Evolutionary conservation across 2,329 filamentous ascomycete genomes (phyloP).

Genomic region (Neocucurbitaria cava): DNA sequence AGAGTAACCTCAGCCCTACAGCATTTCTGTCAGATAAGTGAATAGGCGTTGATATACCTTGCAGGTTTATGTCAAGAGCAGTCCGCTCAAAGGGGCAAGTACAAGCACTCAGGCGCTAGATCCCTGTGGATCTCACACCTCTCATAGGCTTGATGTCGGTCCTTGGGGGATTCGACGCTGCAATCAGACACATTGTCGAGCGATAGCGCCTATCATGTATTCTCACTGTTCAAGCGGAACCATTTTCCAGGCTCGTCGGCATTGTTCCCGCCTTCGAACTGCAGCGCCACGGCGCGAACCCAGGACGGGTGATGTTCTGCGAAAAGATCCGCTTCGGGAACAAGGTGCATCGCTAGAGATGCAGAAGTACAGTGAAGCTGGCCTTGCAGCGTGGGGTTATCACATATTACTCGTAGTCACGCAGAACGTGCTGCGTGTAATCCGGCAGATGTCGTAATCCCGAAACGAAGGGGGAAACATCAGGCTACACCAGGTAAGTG

Average conservation of each 20-base stretch:
- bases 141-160: no score
- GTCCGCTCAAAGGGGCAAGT: neutral
- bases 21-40: no score
- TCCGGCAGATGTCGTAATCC: neutral
- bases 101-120: neutral
- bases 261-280: neutral
- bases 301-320: neutral
- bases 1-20: no score
- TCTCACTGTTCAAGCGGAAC: neutral
- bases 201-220: neutral
- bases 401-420: neutral
- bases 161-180: neutral
- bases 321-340: neutral
- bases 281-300: neutral
- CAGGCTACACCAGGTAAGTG: neutral
- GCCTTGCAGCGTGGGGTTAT: conserved; percentile 1
- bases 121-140: no score
- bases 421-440: neutral
- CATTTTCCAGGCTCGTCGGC: neutral
- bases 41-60: neutral
- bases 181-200: neutral
- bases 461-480: neutral
- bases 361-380: neutral
- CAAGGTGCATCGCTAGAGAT: neutral
- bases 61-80: neutral